Base-by-base conservation (phyloP, 2,329 filamentous ascomycete species). In the Pseudophaeomoniella oleicola region DNA sequence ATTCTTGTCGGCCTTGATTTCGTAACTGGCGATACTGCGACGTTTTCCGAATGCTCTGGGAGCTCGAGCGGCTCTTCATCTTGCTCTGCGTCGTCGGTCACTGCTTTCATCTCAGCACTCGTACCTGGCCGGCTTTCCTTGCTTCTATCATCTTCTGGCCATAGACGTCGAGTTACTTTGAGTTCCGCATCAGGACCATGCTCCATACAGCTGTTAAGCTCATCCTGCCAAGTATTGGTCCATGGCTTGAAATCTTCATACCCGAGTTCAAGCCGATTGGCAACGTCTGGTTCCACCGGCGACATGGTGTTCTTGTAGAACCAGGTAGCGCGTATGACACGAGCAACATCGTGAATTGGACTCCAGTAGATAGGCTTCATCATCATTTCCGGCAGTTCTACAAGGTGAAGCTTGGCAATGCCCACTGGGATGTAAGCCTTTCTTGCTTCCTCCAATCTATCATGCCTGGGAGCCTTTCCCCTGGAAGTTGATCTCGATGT, bases 301-400 rank as follows among this genome's bases (percentile, higher is more conserved):
- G 83, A 65, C 86, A 96, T 94, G 1, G 81, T 88, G 51, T 94
- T 87, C 61, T 81, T 81, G 58, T 96, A 96, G 55, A 98, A 98
- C 90, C 90, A 98, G 1, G 88, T 96, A 1, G 82, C 86, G 45
- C 90, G 71, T 39, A 81, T 69, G 2, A 96, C 86, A 22, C 77
- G 67, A 4, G 84, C 80, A 19, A 92, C 72, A 50, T 96, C 90
- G 49, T 93, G 86, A 19, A 96, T 71, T 5, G 90, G 88, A 13
- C 81, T 87, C 90, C 90, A 98, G 54, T 98, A 98, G 41, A 96
- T 94, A 0, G 90, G 90, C 55, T 87, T 84, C 86, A 98, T 93
- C 50, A 83, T 70, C 19, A 93, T 61, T 37, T 72, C 72, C 15
- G 88, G 86, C 47, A 96, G 67, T 39, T 82, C 77, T 1, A 96